Evolutionary conservation across 148 eudicot genomes (phyloP), one percentile per base, ranked within the genome.

Genomic region (Amaranthus cruentus): DNA sequence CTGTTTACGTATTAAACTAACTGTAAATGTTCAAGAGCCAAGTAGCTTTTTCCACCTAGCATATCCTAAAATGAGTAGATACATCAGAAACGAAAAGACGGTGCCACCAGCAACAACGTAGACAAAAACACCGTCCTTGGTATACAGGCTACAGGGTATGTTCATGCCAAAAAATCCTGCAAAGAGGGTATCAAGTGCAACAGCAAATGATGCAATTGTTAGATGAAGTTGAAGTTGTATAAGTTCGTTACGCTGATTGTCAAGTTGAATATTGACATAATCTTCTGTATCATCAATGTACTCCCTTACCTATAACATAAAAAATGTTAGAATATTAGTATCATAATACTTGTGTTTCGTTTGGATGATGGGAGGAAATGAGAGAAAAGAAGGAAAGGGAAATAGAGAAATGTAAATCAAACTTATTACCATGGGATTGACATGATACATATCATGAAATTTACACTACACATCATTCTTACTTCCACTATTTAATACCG

Each of bases 211-310:
- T 6, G 85, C 96, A 42, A 88, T 92, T 11, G 92, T 92, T 79
- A 92, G 65, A 54, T 84, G 88, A 83, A 95, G 75, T 81, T 95
- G 97, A 61, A 90, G 86, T 77, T 95, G 96, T 74, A 95, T 91
- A 55, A 94, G 97, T 69, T 94, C 97, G 7, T 94, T 94, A 72
- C 97, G 86, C 66, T 91, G 98, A 80, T 91, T 91, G 89, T 94
- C 97, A 28, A 94, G 96, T 76, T 94, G 97, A 77, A 94, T 94
- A 76, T 91, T 94, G 6, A 94, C 98, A 38, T 94, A 94, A 80
- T 91, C 98, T 79, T 95, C 98, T 4, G 98, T 95, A 84, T 95
- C 96, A 74, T 95, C 97, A 64, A 95, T 90, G 76, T 95, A 95
- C 75, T 95, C 98, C 21, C 97, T 91, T 7, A 95, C 97, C 98